These are phyloP conservation scores for Hippophae gyantsensis DNA, from an alignment of 306 rosid species.

Conservation along the genomic window DNA sequence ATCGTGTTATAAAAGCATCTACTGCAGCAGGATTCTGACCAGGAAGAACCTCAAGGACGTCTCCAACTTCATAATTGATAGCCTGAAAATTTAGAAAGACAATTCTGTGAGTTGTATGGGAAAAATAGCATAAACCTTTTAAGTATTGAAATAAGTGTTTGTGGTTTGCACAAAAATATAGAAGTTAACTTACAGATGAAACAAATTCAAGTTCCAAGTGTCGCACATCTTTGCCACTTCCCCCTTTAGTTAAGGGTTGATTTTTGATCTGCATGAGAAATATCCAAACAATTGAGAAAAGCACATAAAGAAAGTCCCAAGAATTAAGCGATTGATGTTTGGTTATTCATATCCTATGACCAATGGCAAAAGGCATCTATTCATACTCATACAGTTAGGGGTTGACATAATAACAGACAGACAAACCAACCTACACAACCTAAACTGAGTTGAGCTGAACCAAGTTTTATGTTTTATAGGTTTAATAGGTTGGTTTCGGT, in stretches of 20 bases:
- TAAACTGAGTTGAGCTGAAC: too few relatives aligned
- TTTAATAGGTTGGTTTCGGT: too few relatives aligned
- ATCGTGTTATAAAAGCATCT: constrained; percentile 57
- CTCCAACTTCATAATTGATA: constrained; percentile 62
- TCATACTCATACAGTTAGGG: neutral
- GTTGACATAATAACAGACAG: too few relatives aligned
- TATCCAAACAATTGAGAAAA: constrained; percentile 14
- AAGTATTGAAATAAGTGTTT: neutral
- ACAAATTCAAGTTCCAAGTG: constrained; percentile 77
- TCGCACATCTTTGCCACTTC: constrained; percentile 62
- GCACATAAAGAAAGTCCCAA: constrained; percentile 4
- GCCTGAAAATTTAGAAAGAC: constrained; percentile 29
- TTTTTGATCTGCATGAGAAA: constrained; percentile 53
- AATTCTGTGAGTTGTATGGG: neutral
- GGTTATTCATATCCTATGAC: neutral
- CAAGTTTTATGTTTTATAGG: too few relatives aligned
- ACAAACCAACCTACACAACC: too few relatives aligned
- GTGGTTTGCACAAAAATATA: neutral
- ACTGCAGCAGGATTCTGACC: constrained; percentile 58
- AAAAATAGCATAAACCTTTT: neutral
- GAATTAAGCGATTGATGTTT: neutral
- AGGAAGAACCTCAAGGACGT: constrained; percentile 73
- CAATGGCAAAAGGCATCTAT: neutral
- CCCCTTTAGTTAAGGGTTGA: constrained; percentile 52
- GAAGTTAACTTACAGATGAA: constrained; percentile 43